Evolutionary conservation across 1,139 yeast genomes (phyloP).

Genomic region (Diutina ranongensis): DNA sequence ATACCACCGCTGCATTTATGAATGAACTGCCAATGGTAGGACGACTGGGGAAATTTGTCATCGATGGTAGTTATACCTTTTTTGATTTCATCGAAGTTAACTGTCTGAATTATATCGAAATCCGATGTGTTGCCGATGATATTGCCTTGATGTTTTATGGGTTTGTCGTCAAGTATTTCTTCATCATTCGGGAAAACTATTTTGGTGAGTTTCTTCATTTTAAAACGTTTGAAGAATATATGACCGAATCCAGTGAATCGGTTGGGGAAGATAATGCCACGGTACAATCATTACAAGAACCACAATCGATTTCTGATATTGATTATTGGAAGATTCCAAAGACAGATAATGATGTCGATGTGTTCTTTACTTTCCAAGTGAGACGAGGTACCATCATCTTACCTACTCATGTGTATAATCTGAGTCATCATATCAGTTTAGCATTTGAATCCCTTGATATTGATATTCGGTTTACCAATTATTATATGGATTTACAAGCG

Average conservation of each 20-base stretch:
- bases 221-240: slow-evolving; percentile 75
- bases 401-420: slow-evolving; percentile 64
- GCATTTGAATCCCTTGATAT: slow-evolving; percentile 57
- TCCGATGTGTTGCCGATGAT: slow-evolving; percentile 54
- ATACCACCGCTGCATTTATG: slow-evolving; percentile 66
- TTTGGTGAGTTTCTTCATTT: slow-evolving; percentile 82
- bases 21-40: slow-evolving; percentile 51
- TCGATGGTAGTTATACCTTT: slow-evolving; percentile 59
- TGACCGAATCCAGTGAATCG: slow-evolving; percentile 13
- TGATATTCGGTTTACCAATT: slow-evolving; percentile 79
- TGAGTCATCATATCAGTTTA: slow-evolving; percentile 49
- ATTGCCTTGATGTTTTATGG: slow-evolving; percentile 72
- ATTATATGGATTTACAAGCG: slow-evolving; percentile 77
- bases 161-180: slow-evolving; percentile 59
- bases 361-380: slow-evolving; percentile 59
- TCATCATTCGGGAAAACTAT: slow-evolving; percentile 76
- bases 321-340: slow-evolving; percentile 33
- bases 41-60: slow-evolving; percentile 44
- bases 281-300: background rate
- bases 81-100: slow-evolving; percentile 48
- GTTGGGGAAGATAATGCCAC: background rate
- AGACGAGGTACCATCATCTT: slow-evolving; percentile 58
- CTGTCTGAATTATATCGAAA: slow-evolving; percentile 56
- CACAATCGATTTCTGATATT: slow-evolving; percentile 7
- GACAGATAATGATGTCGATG: slow-evolving; percentile 66